phyloP scores from a whole-genome alignment of 164 flowering plant genomes.

The Amborella trichopoda region DNA sequence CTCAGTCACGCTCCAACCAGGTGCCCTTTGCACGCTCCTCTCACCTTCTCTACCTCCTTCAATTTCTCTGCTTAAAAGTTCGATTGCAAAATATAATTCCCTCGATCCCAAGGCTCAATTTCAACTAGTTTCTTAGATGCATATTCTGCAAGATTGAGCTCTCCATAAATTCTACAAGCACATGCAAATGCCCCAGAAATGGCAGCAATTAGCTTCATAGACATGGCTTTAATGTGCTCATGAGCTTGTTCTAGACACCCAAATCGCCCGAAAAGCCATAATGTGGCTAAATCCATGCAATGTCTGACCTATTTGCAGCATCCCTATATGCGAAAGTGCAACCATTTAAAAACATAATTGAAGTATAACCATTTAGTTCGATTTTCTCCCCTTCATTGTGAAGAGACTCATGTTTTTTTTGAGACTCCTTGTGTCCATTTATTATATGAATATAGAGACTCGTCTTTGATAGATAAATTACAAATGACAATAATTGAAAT shows the following conservation, averaged over 20 bases:
- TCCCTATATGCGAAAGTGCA: constrained; percentile 27
- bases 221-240: constrained; percentile 15
- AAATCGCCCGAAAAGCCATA: constrained; percentile 25
- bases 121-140: constrained; percentile 17
- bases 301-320: constrained; percentile 12
- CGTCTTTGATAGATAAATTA: too few species aligned
- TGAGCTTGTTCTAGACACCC: constrained; percentile 16
- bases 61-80: constrained; percentile 49
- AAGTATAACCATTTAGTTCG: constrained; percentile 20
- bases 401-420: too few species aligned
- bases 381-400: background rate
- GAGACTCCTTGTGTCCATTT: too few species aligned
- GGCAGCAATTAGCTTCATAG: constrained; percentile 14
- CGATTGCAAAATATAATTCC: constrained; percentile 55
- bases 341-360: constrained; percentile 18
- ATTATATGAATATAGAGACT: too few species aligned
- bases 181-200: constrained; percentile 22
- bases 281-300: constrained; percentile 18
- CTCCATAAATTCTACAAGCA: constrained; percentile 23
- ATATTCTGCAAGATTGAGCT: constrained; percentile 19
- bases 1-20: constrained; percentile 78
- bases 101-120: constrained; percentile 17
- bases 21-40: constrained; percentile 40
- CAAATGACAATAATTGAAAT: too few species aligned
- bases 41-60: constrained; percentile 45